A percentile compares a stretch with the other conserved stretches of the same genome.
Conservation (phyloP, 768 basidiomycete species). For the Flagelloscypha sp. region DNA sequence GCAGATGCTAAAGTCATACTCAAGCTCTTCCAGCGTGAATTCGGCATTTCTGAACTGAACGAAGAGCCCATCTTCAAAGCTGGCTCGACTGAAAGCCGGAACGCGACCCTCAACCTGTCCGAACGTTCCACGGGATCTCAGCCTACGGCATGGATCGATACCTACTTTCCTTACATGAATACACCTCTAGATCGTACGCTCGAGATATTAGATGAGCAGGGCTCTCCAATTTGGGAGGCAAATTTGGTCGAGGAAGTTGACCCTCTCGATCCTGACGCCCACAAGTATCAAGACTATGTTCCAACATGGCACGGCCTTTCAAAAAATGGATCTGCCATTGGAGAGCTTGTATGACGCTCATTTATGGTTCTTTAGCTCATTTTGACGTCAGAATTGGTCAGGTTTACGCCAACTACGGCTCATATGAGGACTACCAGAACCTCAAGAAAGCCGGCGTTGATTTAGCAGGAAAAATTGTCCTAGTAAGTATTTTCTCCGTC, state of each 20-base stretch:
- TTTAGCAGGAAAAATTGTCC: conserved; percentile 68
- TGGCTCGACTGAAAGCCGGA: conserved; percentile 57
- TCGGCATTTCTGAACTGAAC: conserved; percentile 39
- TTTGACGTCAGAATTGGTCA: conserved; percentile 18
- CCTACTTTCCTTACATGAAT: conserved; percentile 85
- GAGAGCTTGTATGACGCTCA: conserved; percentile 38
- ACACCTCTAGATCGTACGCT: conserved; percentile 62
- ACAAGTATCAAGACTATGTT: conserved; percentile 55
- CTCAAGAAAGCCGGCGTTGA: conserved; percentile 59
- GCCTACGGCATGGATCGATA: conserved; percentile 75
- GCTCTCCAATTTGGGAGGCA: conserved; percentile 54
- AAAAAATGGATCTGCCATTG: conserved; percentile 64
- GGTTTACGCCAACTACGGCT: conserved; percentile 76
- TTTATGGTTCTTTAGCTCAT: background rate
- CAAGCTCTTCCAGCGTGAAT: conserved; percentile 55
- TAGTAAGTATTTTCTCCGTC: too few species aligned
- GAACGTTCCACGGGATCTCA: conserved; percentile 29
- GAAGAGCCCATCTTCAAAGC: conserved; percentile 59
- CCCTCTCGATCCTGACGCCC: conserved; percentile 63
- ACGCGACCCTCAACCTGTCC: conserved; percentile 53
- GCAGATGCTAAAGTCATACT: conserved; percentile 61
- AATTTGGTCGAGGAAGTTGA: conserved; percentile 66
- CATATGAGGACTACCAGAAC: conserved; percentile 58
- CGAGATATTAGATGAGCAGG: conserved; percentile 53
- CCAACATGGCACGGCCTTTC: conserved; percentile 86